Evolutionary conservation across 208 protist genomes (phyloP).

Genomic region (Balamuthia mandrillaris): DNA sequence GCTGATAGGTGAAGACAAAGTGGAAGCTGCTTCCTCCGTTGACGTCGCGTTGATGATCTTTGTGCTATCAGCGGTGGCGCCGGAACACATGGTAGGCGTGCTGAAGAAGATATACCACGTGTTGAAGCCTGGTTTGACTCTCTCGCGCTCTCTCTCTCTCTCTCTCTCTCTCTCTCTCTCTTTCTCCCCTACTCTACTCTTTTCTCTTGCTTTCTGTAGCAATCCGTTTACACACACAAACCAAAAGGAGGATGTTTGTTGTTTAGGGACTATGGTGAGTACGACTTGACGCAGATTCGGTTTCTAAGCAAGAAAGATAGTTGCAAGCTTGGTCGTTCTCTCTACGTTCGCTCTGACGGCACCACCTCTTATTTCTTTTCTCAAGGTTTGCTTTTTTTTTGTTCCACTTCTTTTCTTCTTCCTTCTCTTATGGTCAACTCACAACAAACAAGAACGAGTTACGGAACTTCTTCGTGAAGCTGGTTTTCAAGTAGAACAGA

Average conservation of each 20-base stretch:
- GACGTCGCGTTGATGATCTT: background rate
- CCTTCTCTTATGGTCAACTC: background rate
- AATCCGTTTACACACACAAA: too few species aligned
- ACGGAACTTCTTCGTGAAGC: background rate
- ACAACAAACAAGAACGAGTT: too few species aligned
- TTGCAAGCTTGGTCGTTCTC: constrained; percentile 23
- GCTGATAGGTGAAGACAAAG: too few species aligned
- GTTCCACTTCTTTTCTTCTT: background rate
- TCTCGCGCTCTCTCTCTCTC: too few species aligned
- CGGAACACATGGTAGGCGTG: constrained; percentile 19
- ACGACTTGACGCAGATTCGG: constrained; percentile 2
- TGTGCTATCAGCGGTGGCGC: background rate
- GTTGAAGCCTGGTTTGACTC: background rate
- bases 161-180: too few species aligned
- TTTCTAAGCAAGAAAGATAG: constrained; percentile 27
- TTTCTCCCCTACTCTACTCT: too few species aligned
- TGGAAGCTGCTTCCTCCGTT: background rate
- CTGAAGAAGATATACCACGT: background rate
- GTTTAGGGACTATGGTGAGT: constrained; percentile 6
- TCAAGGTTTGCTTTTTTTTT: background rate
- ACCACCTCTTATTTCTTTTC: constrained; percentile 11
- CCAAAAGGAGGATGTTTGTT: background rate
- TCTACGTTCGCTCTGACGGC: constrained; percentile 20
- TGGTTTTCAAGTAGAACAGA: constrained; percentile 10
- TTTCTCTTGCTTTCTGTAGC: too few species aligned